A percentile compares a stretch with the other conserved stretches of the same genome.
Evolutionary conservation across 2,329 filamentous ascomycete genomes (phyloP).

Genomic region (Colletotrichum abscissum): DNA sequence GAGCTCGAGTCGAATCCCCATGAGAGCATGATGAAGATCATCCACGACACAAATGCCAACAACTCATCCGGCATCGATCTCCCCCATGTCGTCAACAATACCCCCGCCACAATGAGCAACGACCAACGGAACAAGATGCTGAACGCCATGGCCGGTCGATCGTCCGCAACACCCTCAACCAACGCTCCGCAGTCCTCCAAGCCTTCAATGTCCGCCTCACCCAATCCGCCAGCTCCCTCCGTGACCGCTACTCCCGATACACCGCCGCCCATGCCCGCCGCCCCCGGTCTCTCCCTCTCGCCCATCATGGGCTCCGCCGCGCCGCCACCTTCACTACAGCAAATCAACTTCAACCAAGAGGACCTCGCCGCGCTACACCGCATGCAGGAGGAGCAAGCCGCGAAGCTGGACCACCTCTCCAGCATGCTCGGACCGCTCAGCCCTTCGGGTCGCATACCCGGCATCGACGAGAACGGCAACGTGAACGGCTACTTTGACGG

Average conservation of each 20-base stretch:
- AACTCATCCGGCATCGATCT: conserved; percentile 62
- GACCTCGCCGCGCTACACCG: conserved; percentile 84
- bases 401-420: conserved; percentile 79
- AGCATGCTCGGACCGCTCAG: conserved; percentile 82
- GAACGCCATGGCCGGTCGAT: conserved; percentile 67
- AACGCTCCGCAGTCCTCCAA: conserved; percentile 35
- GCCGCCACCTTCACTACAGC: conserved; percentile 64
- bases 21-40: conserved; percentile 73
- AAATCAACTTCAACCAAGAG: conserved; percentile 75
- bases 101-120: conserved; percentile 63
- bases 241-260: conserved; percentile 29
- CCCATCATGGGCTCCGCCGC: conserved; percentile 59
- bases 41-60: conserved; percentile 71
- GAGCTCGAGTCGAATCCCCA: conserved; percentile 69
- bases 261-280: conserved; percentile 35
- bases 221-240: conserved; percentile 36
- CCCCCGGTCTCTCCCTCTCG: conserved; percentile 54
- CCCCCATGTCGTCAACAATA: conserved; percentile 67
- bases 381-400: conserved; percentile 82
- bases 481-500: conserved; percentile 47
- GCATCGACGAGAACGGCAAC: conserved; percentile 61
- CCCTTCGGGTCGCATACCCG: conserved; percentile 82
- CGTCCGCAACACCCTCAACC: conserved; percentile 40
- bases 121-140: conserved; percentile 70
- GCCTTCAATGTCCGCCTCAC: conserved; percentile 34